phyloP scores from a whole-genome alignment of 1,139 yeast genomes.

The Hansenula lynferdii region DNA sequence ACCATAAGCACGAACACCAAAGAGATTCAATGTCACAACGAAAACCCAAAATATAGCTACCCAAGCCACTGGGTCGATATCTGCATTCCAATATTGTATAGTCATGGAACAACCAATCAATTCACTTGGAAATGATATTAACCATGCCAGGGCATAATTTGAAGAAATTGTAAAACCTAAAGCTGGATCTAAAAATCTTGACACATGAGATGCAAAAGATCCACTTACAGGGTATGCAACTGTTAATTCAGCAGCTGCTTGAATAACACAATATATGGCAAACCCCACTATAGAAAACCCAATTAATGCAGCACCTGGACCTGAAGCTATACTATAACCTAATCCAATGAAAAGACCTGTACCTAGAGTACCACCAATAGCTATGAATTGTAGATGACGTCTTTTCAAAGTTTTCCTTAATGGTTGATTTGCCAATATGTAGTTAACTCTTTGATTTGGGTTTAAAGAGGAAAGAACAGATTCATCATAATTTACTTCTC shows the following conservation, averaged over 20 bases:
- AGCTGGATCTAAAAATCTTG: constrained; percentile 66
- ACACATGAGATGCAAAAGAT: constrained; percentile 51
- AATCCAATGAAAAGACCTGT: constrained; percentile 50
- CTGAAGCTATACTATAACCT: constrained; percentile 41
- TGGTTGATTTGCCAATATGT: constrained; percentile 41
- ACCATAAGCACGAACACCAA: constrained; percentile 67
- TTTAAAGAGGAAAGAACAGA: constrained; percentile 50
- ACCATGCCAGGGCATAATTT: constrained; percentile 84
- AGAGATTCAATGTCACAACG: constrained; percentile 41
- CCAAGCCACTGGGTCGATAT: constrained; percentile 65
- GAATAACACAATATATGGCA: constrained; percentile 61
- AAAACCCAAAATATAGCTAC: constrained; percentile 51
- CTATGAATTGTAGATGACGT: constrained; percentile 56
- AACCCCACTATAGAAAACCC: constrained; percentile 63
- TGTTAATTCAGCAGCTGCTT: constrained; percentile 75
- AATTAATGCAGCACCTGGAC: constrained; percentile 62
- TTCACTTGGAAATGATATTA: constrained; percentile 79
- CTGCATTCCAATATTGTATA: constrained; percentile 64
- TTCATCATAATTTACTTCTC: constrained; percentile 34
- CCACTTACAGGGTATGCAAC: constrained; percentile 69
- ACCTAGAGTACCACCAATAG: constrained; percentile 51
- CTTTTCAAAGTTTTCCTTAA: constrained; percentile 40
- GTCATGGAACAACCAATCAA: constrained; percentile 76
- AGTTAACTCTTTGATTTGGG: constrained; percentile 47
- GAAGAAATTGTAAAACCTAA: constrained; percentile 80